Percentiles rank a stretch among this genome's conserved stretches.
phyloP scores from a whole-genome alignment of 192 early-diverging fungal species.

The Backusella circina region DNA sequence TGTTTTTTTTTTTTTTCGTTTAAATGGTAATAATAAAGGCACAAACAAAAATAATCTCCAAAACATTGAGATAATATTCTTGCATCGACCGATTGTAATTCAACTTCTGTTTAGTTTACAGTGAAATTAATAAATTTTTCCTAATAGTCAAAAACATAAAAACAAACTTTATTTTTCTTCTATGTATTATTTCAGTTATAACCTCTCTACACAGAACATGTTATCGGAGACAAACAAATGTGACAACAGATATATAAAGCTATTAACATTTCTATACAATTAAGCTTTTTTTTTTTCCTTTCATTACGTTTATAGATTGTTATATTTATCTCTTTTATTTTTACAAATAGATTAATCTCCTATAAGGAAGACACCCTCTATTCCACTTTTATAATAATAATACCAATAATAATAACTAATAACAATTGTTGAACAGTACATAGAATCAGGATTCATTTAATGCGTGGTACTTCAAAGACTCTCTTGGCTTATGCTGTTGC shows the following conservation, averaged over 20 bases:
- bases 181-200: neutral
- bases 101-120: neutral
- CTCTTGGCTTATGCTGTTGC: neutral
- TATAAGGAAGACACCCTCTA: neutral
- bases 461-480: neutral
- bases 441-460: neutral
- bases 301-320: neutral
- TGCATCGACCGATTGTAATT: too few species aligned
- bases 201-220: neutral
- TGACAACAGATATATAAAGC: neutral
- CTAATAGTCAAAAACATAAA: neutral
- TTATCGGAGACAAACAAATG: neutral
- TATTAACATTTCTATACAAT: neutral
- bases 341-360: neutral
- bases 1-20: neutral
- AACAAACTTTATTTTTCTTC: neutral
- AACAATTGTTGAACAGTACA: neutral
- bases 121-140: neutral
- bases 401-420: neutral
- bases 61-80: neutral
- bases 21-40: neutral
- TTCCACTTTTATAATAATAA: neutral
- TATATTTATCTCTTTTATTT: neutral
- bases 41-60: neutral
- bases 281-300: neutral